Percentiles rank a stretch among this genome's conserved stretches.
phyloP scores from a whole-genome alignment of 1,139 yeast species.

The Sugiyamaella japonica region DNA sequence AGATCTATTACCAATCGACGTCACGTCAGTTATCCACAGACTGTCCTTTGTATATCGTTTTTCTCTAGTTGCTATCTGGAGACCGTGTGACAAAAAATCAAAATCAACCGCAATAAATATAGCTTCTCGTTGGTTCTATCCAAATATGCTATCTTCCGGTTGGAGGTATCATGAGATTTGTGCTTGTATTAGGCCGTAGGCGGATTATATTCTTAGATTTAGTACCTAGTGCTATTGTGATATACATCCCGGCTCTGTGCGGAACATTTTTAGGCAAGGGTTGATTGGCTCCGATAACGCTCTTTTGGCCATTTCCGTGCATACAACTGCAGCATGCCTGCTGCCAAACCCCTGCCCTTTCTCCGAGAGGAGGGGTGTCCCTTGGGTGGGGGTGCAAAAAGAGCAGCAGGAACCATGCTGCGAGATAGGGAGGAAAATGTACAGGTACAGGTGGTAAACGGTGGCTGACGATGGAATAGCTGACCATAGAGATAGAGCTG shows the following conservation, averaged over 20 bases:
- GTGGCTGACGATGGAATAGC: too few species aligned
- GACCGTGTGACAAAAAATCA: too few species aligned
- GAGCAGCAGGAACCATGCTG: not conserved
- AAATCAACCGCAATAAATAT: too few species aligned
- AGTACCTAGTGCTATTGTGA: not conserved
- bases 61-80: too few species aligned
- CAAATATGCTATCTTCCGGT: not conserved
- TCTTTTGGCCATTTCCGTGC: not conserved
- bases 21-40: not conserved
- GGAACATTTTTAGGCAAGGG: conserved; percentile 9
- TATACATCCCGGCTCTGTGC: not conserved
- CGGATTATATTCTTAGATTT: too few species aligned
- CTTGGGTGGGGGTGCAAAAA: too few species aligned
- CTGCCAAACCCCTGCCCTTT: not conserved
- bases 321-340: not conserved
- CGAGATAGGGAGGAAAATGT: not conserved
- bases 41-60: not conserved
- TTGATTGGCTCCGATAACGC: conserved; percentile 10
- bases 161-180: not conserved
- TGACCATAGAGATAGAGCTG: not conserved
- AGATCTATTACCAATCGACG: too few species aligned
- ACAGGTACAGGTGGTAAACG: not conserved
- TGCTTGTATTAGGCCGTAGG: too few species aligned
- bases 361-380: not conserved
- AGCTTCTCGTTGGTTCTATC: not conserved